Evolutionary conservation across 306 rosid genomes (phyloP).

Genomic region (Prunus campanulata): DNA sequence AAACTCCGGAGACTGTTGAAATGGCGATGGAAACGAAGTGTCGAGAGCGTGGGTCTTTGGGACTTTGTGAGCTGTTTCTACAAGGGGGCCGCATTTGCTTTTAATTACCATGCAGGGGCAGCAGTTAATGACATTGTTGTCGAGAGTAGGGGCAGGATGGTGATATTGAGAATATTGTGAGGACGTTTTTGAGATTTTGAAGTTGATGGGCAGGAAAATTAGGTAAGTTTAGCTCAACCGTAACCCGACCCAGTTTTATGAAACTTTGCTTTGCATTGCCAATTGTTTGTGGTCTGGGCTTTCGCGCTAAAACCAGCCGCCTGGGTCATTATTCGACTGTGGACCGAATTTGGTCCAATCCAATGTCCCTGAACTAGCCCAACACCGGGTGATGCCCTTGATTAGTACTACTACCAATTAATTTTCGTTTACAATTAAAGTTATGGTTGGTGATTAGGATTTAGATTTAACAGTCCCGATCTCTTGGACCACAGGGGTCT

Average conservation of each 20-base stretch:
- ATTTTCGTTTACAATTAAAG: too few species aligned
- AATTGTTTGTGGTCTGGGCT: neutral
- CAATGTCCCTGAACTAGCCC: neutral
- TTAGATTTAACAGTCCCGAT: too few species aligned
- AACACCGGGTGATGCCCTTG: neutral
- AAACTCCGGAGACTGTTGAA: conserved; percentile 38
- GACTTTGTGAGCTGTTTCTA: neutral
- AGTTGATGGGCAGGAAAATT: neutral
- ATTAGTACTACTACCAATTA: too few species aligned
- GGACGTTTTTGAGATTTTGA: neutral
- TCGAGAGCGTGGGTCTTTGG: too few species aligned
- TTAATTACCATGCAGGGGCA: conserved; percentile 30
- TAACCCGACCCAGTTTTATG: neutral
- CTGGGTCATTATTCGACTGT: neutral
- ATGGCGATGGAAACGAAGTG: conserved; percentile 54
- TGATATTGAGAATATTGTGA: neutral
- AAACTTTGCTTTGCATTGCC: neutral
- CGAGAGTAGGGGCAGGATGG: neutral
- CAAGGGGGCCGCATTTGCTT: neutral
- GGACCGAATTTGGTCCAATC: neutral
- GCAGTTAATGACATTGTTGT: neutral
- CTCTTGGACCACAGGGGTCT: too few species aligned
- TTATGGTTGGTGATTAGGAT: too few species aligned
- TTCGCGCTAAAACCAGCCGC: neutral
- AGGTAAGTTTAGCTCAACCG: conserved; percentile 5